These are phyloP conservation scores for Podaxis sp. DNA, from an alignment of 768 basidiomycete genomes.

Conservation along the genomic window DNA sequence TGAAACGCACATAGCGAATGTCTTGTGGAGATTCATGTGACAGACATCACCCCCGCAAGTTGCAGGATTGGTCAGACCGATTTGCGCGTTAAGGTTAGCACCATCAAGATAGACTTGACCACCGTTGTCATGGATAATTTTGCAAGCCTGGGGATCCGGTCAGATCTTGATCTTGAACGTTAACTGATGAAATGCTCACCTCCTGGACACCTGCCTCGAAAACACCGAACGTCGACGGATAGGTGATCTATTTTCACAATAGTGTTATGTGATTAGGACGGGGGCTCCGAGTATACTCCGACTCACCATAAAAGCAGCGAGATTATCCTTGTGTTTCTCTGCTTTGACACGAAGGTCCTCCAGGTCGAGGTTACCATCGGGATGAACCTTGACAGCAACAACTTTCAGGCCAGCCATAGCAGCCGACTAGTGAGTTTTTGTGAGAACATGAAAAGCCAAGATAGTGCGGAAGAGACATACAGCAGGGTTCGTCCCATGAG, in stretches of 20 bases:
- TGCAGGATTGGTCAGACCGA: conserved; percentile 90
- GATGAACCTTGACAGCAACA: conserved; percentile 86
- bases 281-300: neutral
- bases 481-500: conserved; percentile 98
- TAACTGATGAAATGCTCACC: conserved; percentile 30
- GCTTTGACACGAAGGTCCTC: conserved; percentile 85
- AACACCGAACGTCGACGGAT: conserved; percentile 96
- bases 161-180: neutral
- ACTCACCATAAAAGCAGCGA: conserved; percentile 93
- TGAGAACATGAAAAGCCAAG: conserved; percentile 16
- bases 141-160: conserved; percentile 60
- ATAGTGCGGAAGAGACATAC: conserved; percentile 41
- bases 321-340: conserved; percentile 83
- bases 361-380: conserved; percentile 88
- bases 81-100: conserved; percentile 93
- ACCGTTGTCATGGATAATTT: conserved; percentile 91
- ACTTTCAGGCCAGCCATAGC: conserved; percentile 98
- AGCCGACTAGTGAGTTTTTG: conserved; percentile 62
- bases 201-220: conserved; percentile 90
- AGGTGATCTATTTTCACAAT: conserved; percentile 68
- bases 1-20: conserved; percentile 80
- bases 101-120: conserved; percentile 98
- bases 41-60: conserved; percentile 98
- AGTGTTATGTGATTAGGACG: conserved; percentile 2
- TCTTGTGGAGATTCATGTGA: conserved; percentile 98